Base-by-base conservation (phyloP, 345 rosid species). In the Salix purpurea region DNA sequence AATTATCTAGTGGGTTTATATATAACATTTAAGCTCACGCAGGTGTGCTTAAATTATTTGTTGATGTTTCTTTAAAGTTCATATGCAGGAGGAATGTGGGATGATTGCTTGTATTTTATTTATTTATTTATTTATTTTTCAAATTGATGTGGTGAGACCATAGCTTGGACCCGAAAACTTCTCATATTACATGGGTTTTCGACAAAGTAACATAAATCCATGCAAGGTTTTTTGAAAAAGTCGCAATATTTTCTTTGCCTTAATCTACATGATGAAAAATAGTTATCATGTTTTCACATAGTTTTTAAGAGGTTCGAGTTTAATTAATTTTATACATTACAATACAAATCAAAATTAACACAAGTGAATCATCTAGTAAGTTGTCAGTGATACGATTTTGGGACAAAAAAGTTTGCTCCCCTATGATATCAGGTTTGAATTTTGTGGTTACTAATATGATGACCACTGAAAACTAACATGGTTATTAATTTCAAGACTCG, bases 401-500 rank as follows among this genome's bases (percentile, higher is more conserved):
- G n/a, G n/a, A n/a, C n/a, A n/a, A n/a, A n/a, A n/a, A n/a, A n/a
- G 2, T 32, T 32, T 32, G 34, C 2, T 32, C 34, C 34, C 34
- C 2, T 5, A 7, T 34, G 37, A 1, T 34, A 0, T 5, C 37
- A 5, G 6, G 0, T 34, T 34, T 0, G 0, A 34, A 0, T 4
- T 0, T 32, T 34, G 6, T 34, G 6, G 0, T 34, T 0, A 0
- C 1, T 34, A 34, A 34, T 34, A 34, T 34, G 0, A 5, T 4
- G 5, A 2, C 5, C 5, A 34, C 6, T 34, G 0, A 5, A 34
- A 4, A 0, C 1, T 34, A 4, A 34, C 36, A 34, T 34, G 36
- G 0, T 34, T 0, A 5, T 34, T 34, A 34, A 34, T 6, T 34
- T 34, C 0, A 34, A 0, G 0, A 0, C 0, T 5, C 0, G 1